Base-by-base conservation (phyloP, 2,329 filamentous ascomycete genomes). In the Aspergillus caelatus region DNA sequence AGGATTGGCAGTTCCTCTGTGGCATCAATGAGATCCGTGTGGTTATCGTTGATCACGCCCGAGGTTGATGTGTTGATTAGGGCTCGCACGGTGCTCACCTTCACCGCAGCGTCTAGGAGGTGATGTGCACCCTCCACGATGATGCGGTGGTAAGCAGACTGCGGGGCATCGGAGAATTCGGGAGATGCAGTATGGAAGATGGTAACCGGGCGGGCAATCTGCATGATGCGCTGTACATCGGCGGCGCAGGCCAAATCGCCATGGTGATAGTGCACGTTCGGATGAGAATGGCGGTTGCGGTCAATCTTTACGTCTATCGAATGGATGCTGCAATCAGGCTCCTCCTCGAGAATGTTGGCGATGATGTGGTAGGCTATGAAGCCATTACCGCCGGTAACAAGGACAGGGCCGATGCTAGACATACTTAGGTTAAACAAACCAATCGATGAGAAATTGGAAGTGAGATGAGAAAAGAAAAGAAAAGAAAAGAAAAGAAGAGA, bases 281-380 rank as follows among this genome's bases (percentile, higher is more conserved):
- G 7, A 1, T 21, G 16, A 9, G 10, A 3, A 26, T 62, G 56
- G 26, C 46, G 55, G 39, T 62, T 62, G n/a, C 61, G 54, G 28
- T 41, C 16, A 12, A 46, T 26, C 1, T 55, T 56, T 1, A 62
- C 26, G 21, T 62, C 61, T 8, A 62, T 19, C 4, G 21, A 58
- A 48, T 62, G 61, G 34, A 62, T 62, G 12, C 10, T 39, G 28
- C 56, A 58, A 21, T 55, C 26, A 1, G 61, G 61, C 8, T 62
- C 56, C 14, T 36, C 36, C 5, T 16, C 56, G 7, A 62, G 61
- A 10, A 62, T 52, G 10, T 59, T 62, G 56, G 46, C 48, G 39
- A 62, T 62, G 46, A 62, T 62, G 28, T 62, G 61, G 56, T 62
- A 62, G 36, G 61, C 56, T 8, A 58, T 58, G 39, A 62, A 62